phyloP scores from a whole-genome alignment of 2,329 filamentous ascomycete species.

The Xylariomycetidae sp. region DNA sequence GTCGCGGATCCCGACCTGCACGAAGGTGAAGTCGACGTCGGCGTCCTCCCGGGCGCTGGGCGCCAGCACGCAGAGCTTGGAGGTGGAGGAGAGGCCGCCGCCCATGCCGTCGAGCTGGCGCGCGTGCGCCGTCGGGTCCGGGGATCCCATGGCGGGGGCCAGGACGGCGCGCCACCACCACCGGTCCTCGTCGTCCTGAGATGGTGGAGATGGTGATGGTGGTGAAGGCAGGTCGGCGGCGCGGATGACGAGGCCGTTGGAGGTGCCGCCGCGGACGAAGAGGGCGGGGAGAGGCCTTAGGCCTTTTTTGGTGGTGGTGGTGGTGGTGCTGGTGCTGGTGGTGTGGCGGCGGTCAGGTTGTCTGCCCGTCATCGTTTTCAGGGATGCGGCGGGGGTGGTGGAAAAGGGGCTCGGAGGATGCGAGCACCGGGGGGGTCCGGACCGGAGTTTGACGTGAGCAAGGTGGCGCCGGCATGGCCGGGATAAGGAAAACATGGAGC shows the following conservation, averaged over 20 bases:
- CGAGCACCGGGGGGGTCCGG: too few relatives aligned
- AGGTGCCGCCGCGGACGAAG: slow-evolving; percentile 32
- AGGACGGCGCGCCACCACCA: slow-evolving; percentile 28
- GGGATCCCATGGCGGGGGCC: slow-evolving; percentile 24
- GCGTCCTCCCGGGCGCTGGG: slow-evolving; percentile 33
- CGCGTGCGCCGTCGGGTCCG: slow-evolving; percentile 53
- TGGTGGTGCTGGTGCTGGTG: too few relatives aligned
- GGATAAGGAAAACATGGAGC: too few relatives aligned
- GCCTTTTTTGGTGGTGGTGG: too few relatives aligned
- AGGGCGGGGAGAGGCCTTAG: slow-evolving; percentile 34
- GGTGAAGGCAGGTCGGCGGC: slow-evolving; percentile 32
- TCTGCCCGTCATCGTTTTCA: too few relatives aligned
- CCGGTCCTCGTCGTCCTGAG: slow-evolving; percentile 25
- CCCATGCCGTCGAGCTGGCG: slow-evolving; percentile 71
- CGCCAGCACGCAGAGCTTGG: slow-evolving; percentile 66
- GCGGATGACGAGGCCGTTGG: slow-evolving; percentile 28
- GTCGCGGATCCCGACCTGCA: slow-evolving; percentile 51
- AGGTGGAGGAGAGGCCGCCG: slow-evolving; percentile 55
- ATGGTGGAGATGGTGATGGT: too few relatives aligned
- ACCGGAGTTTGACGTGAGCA: too few relatives aligned
- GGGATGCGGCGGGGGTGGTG: too few relatives aligned
- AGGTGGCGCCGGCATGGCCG: too few relatives aligned
- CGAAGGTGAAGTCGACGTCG: slow-evolving; percentile 29
- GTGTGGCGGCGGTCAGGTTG: too few relatives aligned
- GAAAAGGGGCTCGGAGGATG: too few relatives aligned